Percentiles rank a stretch among this genome's conserved stretches.
phyloP scores from a whole-genome alignment of 2,329 filamentous ascomycete genomes.

The Volutella citrinella region DNA sequence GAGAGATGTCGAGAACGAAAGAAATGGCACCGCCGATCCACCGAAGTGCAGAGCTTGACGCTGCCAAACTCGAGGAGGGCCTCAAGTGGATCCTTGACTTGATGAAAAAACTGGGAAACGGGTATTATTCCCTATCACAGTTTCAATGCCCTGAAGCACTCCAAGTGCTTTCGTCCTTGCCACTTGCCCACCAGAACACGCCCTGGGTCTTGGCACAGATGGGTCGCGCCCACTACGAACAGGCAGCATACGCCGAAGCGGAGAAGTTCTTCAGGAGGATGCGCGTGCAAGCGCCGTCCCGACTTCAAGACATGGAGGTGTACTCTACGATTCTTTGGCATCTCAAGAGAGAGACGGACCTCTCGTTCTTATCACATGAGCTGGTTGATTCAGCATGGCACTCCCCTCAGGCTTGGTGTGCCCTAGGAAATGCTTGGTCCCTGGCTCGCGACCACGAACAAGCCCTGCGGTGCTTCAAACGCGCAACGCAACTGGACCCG shows the following conservation, averaged over 20 bases:
- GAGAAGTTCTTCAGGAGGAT: slow-evolving; percentile 83
- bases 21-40: slow-evolving; percentile 39
- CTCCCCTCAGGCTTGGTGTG: slow-evolving; percentile 94
- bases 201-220: slow-evolving; percentile 92
- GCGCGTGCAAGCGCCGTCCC: slow-evolving; percentile 74
- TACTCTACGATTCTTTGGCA: slow-evolving; percentile 99
- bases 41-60: slow-evolving; percentile 49
- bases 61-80: slow-evolving; percentile 68
- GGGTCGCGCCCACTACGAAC: slow-evolving; percentile 88
- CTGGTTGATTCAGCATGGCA: slow-evolving; percentile 83
- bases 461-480: slow-evolving; percentile 89
- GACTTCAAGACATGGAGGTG: slow-evolving; percentile 93
- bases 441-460: slow-evolving; percentile 90
- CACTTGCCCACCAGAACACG: slow-evolving; percentile 76
- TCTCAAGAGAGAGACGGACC: slow-evolving; percentile 83
- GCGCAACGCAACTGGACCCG: slow-evolving; percentile 85
- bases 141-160: slow-evolving; percentile 79
- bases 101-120: slow-evolving; percentile 76
- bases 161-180: slow-evolving; percentile 67
- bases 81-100: slow-evolving; percentile 75
- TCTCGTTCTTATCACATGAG: slow-evolving; percentile 90
- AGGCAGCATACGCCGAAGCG: slow-evolving; percentile 79
- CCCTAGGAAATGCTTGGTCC: slow-evolving; percentile 91
- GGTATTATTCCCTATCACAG: slow-evolving; percentile 73
- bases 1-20: slow-evolving; percentile 51